Percentiles rank a stretch among this genome's conserved stretches.
Evolutionary conservation across 2,329 filamentous ascomycete genomes (phyloP).

Genomic region (Dactylella cylindrospora): DNA sequence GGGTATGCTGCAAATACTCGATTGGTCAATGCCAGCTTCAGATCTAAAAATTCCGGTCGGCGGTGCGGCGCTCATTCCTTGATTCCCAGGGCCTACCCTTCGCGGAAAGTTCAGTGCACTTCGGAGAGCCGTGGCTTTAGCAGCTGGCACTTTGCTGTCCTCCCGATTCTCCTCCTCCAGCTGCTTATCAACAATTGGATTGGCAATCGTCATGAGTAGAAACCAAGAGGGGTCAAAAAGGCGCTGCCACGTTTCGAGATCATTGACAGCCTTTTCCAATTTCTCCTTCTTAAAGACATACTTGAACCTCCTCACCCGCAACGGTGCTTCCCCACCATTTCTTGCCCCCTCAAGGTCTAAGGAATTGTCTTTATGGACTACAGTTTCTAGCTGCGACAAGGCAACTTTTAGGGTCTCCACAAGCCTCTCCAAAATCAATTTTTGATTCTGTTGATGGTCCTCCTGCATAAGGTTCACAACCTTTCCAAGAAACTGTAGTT

Average conservation of each 20-base stretch:
- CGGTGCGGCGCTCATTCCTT: too few species aligned
- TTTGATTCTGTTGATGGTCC: slow-evolving; percentile 46
- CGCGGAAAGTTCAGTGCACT: slow-evolving; percentile 9
- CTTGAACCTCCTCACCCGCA: slow-evolving; percentile 45
- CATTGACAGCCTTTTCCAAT: slow-evolving; percentile 49
- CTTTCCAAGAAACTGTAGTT: slow-evolving; percentile 47
- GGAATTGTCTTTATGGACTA: slow-evolving; percentile 15
- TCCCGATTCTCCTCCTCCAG: slow-evolving; percentile 28
- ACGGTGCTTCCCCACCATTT: slow-evolving; percentile 4
- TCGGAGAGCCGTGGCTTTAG: slow-evolving; percentile 8
- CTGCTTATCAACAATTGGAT: slow-evolving; percentile 48
- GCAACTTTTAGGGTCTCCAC: slow-evolving; percentile 21
- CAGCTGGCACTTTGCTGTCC: background rate
- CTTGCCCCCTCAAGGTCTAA: slow-evolving; percentile 1
- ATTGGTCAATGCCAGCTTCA: slow-evolving; percentile 10
- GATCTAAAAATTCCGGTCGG: slow-evolving; percentile 4
- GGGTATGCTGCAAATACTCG: slow-evolving; percentile 6
- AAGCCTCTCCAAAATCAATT: slow-evolving; percentile 42
- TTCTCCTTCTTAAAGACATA: slow-evolving; percentile 44
- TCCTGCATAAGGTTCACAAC: slow-evolving; percentile 44
- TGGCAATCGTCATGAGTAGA: slow-evolving; percentile 49
- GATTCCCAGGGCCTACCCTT: too few species aligned
- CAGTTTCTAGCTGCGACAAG: slow-evolving; percentile 24
- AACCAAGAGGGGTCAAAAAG: slow-evolving; percentile 52
- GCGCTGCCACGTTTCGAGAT: slow-evolving; percentile 51